Percentiles rank a stretch among this genome's conserved stretches.
Conservation (phyloP, 345 rosid genomes). For the Citrus cavaleriei region DNA sequence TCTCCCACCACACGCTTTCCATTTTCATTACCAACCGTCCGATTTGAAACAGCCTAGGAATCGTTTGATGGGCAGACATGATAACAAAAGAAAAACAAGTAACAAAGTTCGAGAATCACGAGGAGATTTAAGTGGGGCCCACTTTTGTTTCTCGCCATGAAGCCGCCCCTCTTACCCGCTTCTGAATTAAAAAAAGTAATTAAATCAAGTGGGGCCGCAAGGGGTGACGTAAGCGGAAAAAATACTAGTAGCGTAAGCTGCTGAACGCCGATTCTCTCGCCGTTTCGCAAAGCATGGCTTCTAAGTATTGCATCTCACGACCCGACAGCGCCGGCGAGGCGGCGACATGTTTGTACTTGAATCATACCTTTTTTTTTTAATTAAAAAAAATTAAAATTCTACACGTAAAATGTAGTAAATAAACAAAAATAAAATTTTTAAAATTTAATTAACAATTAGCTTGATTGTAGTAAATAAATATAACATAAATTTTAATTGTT, state of each 20-base stretch:
- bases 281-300: too few relatives aligned
- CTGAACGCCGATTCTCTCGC: not conserved
- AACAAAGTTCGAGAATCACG: constrained; percentile 35
- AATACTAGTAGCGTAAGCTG: constrained; percentile 7
- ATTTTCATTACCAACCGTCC: constrained; percentile 14
- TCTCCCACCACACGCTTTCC: not conserved
- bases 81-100: not conserved
- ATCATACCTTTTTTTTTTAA: too few relatives aligned
- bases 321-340: constrained; percentile 44
- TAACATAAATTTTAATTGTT: too few relatives aligned
- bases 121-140: constrained; percentile 19
- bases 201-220: constrained; percentile 1
- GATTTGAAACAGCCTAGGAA: constrained; percentile 1
- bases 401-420: not conserved
- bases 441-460: too few relatives aligned
- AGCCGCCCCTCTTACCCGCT: constrained; percentile 16
- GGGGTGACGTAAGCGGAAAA: constrained; percentile 18
- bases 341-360: not conserved
- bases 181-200: not conserved
- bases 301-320: not conserved
- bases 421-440: not conserved
- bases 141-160: constrained; percentile 32
- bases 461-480: too few relatives aligned
- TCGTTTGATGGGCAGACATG: constrained; percentile 8
- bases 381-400: not conserved